These are phyloP conservation scores for Gracilaria vermiculophylla DNA, from an alignment of 23 red algal genomes.

Conservation along the genomic window DNA sequence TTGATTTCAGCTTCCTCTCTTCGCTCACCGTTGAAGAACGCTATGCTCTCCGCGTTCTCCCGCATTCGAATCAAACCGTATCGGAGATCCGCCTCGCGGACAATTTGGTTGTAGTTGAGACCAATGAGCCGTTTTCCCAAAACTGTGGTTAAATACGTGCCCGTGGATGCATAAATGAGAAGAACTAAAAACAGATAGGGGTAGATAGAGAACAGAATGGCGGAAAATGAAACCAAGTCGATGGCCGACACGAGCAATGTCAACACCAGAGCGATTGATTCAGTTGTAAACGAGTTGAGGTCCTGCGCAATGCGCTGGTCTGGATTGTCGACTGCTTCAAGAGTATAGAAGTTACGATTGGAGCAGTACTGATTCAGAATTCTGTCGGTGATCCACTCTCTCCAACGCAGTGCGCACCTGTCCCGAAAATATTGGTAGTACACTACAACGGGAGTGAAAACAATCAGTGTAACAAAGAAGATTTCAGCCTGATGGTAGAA, in stretches of 20 bases:
- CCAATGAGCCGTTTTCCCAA: constrained; percentile 78
- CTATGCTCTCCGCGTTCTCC: constrained; percentile 93
- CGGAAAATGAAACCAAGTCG: constrained; percentile 83
- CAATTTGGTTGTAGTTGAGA: constrained; percentile 80
- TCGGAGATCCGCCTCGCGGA: constrained; percentile 91
- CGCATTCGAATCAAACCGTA: constrained; percentile 85
- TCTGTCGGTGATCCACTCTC: constrained; percentile 79
- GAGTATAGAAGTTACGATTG: constrained; percentile 73
- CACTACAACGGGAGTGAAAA: constrained; percentile 73
- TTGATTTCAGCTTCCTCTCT: constrained; percentile 60
- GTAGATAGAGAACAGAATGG: constrained; percentile 91
- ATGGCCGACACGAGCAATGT: constrained; percentile 76
- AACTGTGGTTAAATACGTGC: constrained; percentile 53
- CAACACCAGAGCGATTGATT: constrained; percentile 79
- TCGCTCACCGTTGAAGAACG: constrained; percentile 87
- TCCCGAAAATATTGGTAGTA: constrained; percentile 79
- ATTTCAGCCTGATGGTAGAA: constrained; percentile 75
- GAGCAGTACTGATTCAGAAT: constrained; percentile 81
- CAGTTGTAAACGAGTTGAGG: constrained; percentile 80
- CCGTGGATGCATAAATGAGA: constrained; percentile 70
- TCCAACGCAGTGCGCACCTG: constrained; percentile 78
- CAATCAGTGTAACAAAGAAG: constrained; percentile 74
- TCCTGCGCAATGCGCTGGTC: constrained; percentile 94
- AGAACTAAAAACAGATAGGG: constrained; percentile 81
- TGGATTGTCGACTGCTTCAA: constrained; percentile 93